These are phyloP conservation scores for Pleurotus tuber-regium DNA, from an alignment of 768 basidiomycete species.

Conservation along the genomic window DNA sequence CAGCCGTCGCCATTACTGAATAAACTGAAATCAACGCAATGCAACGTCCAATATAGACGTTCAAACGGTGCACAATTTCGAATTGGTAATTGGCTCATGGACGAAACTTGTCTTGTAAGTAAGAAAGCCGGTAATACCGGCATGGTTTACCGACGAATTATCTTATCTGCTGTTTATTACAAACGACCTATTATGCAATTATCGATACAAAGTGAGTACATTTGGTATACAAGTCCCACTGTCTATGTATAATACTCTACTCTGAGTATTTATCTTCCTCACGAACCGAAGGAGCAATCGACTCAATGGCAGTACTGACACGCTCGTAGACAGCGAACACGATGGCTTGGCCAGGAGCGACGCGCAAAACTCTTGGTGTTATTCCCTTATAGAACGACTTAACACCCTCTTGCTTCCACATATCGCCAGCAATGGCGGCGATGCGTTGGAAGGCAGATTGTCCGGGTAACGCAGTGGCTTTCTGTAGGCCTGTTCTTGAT, in stretches of 20 bases:
- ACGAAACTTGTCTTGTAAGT: background rate
- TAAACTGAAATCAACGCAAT: too few relatives aligned
- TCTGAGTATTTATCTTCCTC: slow-evolving; percentile 71
- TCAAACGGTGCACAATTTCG: background rate
- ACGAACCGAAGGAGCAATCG: slow-evolving; percentile 47
- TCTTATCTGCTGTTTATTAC: background rate
- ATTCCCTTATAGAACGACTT: slow-evolving; percentile 97
- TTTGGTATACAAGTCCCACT: slow-evolving; percentile 7
- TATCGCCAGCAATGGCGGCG: slow-evolving; percentile 76
- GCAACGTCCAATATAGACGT: too few relatives aligned
- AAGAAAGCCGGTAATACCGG: background rate
- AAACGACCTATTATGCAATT: background rate
- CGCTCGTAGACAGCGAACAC: slow-evolving; percentile 98
- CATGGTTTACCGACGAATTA: background rate
- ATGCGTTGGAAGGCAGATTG: slow-evolving; percentile 81
- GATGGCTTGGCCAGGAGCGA: slow-evolving; percentile 95
- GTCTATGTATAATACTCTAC: slow-evolving; percentile 25
- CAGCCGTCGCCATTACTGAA: slow-evolving; percentile 6
- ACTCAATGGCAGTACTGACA: slow-evolving; percentile 74
- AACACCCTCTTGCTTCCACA: slow-evolving; percentile 91
- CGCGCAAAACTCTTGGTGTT: slow-evolving; percentile 91
- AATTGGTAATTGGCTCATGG: background rate
- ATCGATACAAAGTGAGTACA: background rate
- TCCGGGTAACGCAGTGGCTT: slow-evolving; percentile 69
- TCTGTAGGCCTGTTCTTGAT: slow-evolving; percentile 68